Evolutionary conservation across 176 grass and related monocot species (phyloP).

Genomic region (Tuctoria greenei): DNA sequence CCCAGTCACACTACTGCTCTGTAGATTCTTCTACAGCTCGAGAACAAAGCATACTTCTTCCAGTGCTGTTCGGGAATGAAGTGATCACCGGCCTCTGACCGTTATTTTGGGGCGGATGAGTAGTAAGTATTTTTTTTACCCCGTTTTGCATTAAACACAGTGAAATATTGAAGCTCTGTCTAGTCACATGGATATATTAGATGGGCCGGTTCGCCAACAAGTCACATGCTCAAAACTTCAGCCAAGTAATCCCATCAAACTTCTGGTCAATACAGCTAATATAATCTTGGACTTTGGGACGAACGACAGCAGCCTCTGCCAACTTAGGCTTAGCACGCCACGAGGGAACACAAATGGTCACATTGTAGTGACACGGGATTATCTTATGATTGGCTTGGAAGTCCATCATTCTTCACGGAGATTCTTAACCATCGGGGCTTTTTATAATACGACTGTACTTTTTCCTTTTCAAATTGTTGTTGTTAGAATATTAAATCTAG

Average conservation of each 20-base stretch:
- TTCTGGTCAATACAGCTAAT: slow-evolving; percentile 44
- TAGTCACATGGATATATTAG: not conserved
- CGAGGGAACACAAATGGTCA: not conserved
- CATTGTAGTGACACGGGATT: not conserved
- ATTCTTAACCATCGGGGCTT: not conserved
- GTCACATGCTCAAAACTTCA: not conserved
- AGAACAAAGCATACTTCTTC: too few relatives aligned
- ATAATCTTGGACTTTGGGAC: slow-evolving; percentile 28
- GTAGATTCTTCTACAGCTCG: too few relatives aligned
- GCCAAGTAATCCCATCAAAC: slow-evolving; percentile 26
- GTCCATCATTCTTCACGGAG: not conserved
- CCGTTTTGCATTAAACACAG: too few relatives aligned
- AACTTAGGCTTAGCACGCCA: not conserved
- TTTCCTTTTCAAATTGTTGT: too few relatives aligned
- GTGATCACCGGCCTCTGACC: too few relatives aligned
- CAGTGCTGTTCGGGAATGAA: too few relatives aligned
- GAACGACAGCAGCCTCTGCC: not conserved
- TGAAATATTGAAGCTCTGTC: not conserved
- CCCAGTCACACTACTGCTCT: too few relatives aligned
- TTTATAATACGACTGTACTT: not conserved
- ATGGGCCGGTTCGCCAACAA: slow-evolving; percentile 3
- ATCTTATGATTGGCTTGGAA: not conserved
- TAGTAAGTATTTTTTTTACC: too few relatives aligned
- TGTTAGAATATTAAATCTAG: too few relatives aligned
- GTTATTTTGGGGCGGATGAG: too few relatives aligned